These are phyloP conservation scores for Xerocomus minutiporus DNA, from an alignment of 1,284 basidiomycete species.

Conservation along the genomic window DNA sequence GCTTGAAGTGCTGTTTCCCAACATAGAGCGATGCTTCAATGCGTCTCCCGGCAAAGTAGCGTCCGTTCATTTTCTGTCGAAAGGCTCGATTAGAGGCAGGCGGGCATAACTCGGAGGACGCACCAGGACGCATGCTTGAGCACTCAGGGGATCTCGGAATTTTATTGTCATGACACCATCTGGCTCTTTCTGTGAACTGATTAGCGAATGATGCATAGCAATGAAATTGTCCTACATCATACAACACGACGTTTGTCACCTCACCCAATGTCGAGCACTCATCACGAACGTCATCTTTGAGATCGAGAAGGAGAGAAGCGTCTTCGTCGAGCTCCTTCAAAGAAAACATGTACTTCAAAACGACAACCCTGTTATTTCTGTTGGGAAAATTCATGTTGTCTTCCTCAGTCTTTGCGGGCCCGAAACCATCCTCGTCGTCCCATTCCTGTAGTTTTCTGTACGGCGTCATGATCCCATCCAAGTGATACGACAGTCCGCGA, in stretches of 20 bases:
- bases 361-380: conserved; percentile 76
- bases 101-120: conserved; percentile 30
- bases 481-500: conserved; percentile 7
- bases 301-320: conserved; percentile 80
- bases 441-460: conserved; percentile 78
- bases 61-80: conserved; percentile 87
- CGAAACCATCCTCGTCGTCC: conserved; percentile 83
- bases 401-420: conserved; percentile 56
- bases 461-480: background rate
- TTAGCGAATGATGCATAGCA: background rate
- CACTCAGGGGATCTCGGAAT: conserved; percentile 84
- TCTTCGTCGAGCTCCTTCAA: conserved; percentile 86
- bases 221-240: conserved; percentile 68
- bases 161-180: conserved; percentile 97
- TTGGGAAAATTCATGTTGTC: conserved; percentile 45
- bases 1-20: conserved; percentile 79
- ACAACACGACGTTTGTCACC: conserved; percentile 94
- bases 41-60: conserved; percentile 85
- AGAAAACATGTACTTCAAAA: conserved; percentile 94
- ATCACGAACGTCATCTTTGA: conserved; percentile 95
- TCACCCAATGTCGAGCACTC: conserved; percentile 90
- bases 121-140: conserved; percentile 84
- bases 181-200: conserved; percentile 67
- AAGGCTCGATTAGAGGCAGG: background rate
- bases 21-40: conserved; percentile 79